Conservation (phyloP, 768 basidiomycete species). For the Tulasnella sp. region DNA sequence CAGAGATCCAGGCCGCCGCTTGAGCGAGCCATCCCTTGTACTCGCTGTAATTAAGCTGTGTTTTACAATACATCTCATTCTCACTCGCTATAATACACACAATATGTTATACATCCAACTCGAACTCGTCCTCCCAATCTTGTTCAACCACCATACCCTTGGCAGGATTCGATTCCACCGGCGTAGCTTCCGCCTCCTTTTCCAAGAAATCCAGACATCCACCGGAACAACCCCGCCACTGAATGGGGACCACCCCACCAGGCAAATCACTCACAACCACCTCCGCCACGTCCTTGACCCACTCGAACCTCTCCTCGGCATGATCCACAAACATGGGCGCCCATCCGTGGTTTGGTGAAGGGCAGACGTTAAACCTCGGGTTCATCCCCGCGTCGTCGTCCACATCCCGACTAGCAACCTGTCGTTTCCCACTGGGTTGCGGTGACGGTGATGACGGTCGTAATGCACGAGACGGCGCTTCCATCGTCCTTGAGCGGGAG, state of each 20-base stretch:
- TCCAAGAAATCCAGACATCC: constrained; percentile 59
- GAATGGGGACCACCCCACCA: constrained; percentile 42
- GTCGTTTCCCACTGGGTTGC: neutral
- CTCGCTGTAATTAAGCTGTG: neutral
- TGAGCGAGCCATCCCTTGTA: neutral
- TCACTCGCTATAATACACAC: neutral
- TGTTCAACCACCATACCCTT: neutral
- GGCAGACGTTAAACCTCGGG: constrained; percentile 14
- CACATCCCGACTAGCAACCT: neutral
- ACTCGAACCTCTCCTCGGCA: constrained; percentile 56
- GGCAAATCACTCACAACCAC: constrained; percentile 40
- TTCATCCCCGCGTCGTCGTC: constrained; percentile 5
- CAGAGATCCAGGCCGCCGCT: neutral
- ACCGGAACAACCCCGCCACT: constrained; percentile 59
- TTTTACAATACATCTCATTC: neutral
- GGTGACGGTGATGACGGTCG: neutral
- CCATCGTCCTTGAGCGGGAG: constrained; percentile 4
- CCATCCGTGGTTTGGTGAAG: constrained; percentile 11
- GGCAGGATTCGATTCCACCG: neutral
- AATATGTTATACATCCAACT: neutral
- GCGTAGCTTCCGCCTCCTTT: neutral
- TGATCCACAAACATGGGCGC: constrained; percentile 44
- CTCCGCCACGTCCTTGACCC: constrained; percentile 51
- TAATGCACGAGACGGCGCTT: neutral
- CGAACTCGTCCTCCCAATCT: neutral